Conservation (phyloP, 2,329 filamentous ascomycete genomes). For the Monosporascus ibericus region DNA sequence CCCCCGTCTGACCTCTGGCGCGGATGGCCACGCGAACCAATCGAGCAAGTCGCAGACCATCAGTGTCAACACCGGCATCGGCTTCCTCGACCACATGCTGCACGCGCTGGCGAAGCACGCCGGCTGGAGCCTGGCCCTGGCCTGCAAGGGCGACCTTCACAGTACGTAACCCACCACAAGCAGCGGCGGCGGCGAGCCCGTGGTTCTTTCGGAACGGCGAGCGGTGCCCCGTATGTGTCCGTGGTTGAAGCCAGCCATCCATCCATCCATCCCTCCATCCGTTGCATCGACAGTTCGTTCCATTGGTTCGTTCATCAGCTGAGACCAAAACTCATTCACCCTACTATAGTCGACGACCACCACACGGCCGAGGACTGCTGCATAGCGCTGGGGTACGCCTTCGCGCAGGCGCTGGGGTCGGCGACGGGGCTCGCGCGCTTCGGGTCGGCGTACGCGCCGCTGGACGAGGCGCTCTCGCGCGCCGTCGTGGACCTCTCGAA, state of each 20-base stretch:
- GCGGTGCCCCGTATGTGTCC: too few species aligned
- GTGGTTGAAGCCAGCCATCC: background rate
- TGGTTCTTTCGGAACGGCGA: background rate
- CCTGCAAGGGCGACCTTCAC: constrained; percentile 83
- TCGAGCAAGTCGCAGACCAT: constrained; percentile 80
- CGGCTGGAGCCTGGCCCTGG: constrained; percentile 82
- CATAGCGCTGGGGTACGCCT: constrained; percentile 81
- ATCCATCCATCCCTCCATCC: too few species aligned
- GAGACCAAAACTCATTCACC: background rate
- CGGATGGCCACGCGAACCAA: constrained; percentile 73
- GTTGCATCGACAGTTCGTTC: background rate
- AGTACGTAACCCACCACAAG: constrained; percentile 48
- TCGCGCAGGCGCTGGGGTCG: constrained; percentile 71
- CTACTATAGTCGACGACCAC: constrained; percentile 79
- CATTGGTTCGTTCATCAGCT: background rate
- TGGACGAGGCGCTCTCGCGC: constrained; percentile 90
- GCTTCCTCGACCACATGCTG: constrained; percentile 98
- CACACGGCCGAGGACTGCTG: constrained; percentile 96
- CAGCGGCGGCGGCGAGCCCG: too few species aligned
- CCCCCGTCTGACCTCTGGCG: constrained; percentile 43
- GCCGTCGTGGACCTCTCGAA: constrained; percentile 94
- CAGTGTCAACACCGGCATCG: constrained; percentile 85
- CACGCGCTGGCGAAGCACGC: constrained; percentile 94
- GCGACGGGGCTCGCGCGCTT: constrained; percentile 82
- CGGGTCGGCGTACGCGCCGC: constrained; percentile 83